These are phyloP conservation scores for Collybiopsis luxurians DNA, from an alignment of 768 basidiomycete genomes.

Conservation along the genomic window DNA sequence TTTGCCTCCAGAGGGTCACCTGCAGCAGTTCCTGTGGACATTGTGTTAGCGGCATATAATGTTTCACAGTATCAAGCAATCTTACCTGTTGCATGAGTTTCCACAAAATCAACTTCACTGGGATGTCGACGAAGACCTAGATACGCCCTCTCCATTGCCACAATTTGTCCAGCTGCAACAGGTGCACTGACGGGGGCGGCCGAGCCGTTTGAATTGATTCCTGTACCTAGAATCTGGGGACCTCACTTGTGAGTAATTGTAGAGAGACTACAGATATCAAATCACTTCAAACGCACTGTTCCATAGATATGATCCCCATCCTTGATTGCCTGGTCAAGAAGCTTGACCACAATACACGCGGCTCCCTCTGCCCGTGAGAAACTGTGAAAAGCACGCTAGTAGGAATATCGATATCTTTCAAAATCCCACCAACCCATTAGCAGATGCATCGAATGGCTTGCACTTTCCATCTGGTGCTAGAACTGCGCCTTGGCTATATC, in stretches of 20 bases:
- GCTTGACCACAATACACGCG: slow-evolving; percentile 37
- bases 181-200: slow-evolving; percentile 35
- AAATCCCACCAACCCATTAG: slow-evolving; percentile 24
- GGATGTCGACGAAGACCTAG: slow-evolving; percentile 25
- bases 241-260: neutral
- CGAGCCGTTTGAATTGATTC: slow-evolving; percentile 34
- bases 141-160: slow-evolving; percentile 37
- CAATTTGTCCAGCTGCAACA: slow-evolving; percentile 31
- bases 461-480: slow-evolving; percentile 34
- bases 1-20: slow-evolving; percentile 53
- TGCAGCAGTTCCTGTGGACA: slow-evolving; percentile 30
- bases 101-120: slow-evolving; percentile 44
- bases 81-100: slow-evolving; percentile 48
- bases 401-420: neutral
- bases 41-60: neutral
- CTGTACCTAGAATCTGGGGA: slow-evolving; percentile 43
- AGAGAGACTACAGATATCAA: slow-evolving; percentile 15
- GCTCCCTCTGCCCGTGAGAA: slow-evolving; percentile 39
- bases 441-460: slow-evolving; percentile 32
- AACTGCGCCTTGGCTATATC: slow-evolving; percentile 34
- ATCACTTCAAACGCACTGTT: slow-evolving; percentile 22
- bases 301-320: slow-evolving; percentile 41
- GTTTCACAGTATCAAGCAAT: neutral
- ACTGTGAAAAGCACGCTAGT: slow-evolving; percentile 15
- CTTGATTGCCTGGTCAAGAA: slow-evolving; percentile 31